Evolutionary conservation across 2,329 filamentous ascomycete species (phyloP).

Genomic region (Rhinocladiella mackenziei): DNA sequence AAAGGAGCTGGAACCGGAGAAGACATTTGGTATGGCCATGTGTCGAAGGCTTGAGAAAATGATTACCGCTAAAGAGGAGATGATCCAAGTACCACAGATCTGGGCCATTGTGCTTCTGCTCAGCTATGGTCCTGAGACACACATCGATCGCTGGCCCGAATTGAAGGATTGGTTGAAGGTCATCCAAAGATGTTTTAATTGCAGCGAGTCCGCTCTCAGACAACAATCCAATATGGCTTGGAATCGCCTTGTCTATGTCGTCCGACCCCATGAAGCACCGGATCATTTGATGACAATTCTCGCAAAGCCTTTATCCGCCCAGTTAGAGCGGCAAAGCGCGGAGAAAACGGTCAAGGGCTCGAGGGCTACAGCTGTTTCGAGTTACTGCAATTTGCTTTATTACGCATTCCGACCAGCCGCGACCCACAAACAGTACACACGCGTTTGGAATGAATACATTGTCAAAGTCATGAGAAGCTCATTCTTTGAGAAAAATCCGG

Average conservation of each 20-base stretch:
- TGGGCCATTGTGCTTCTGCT: constrained; percentile 82
- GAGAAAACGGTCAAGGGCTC: constrained; percentile 43
- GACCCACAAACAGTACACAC: constrained; percentile 62
- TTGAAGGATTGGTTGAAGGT: constrained; percentile 71
- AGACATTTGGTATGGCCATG: constrained; percentile 66
- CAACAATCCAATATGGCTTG: constrained; percentile 78
- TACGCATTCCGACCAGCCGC: constrained; percentile 72
- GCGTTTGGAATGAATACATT: constrained; percentile 75
- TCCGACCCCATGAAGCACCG: constrained; percentile 60
- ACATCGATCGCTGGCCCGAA: constrained; percentile 65
- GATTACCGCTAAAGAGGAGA: constrained; percentile 57
- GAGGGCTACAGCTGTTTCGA: constrained; percentile 60
- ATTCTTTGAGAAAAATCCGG: constrained; percentile 45
- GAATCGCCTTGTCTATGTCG: constrained; percentile 75
- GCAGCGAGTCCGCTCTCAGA: constrained; percentile 65
- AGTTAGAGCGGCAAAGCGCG: constrained; percentile 61
- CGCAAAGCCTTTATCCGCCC: constrained; percentile 63
- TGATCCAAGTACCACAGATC: constrained; percentile 71
- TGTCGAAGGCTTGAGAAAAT: constrained; percentile 64
- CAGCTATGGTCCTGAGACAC: constrained; percentile 58
- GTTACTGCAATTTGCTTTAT: constrained; percentile 76
- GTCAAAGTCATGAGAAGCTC: constrained; percentile 59
- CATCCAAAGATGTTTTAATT: constrained; percentile 80
- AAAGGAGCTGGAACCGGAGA: constrained; percentile 48
- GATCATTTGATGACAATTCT: constrained; percentile 57